phyloP scores from a whole-genome alignment of 306 rosid species.

The Alnus glutinosa region DNA sequence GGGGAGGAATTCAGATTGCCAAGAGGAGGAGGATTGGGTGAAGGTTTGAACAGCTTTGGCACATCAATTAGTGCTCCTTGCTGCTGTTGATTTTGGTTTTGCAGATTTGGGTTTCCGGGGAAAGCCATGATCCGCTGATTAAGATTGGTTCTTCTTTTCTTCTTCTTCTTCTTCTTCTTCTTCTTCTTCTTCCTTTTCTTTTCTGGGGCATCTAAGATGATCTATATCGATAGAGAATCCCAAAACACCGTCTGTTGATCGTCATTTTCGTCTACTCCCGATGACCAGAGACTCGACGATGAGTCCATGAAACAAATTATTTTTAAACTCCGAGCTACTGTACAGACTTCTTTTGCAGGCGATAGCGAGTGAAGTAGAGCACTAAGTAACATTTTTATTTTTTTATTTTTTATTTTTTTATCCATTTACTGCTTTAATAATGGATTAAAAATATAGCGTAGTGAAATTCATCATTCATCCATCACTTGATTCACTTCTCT shows the following conservation, averaged over 20 bases:
- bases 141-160: not conserved
- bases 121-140: slow-evolving; percentile 43
- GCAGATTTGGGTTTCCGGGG: slow-evolving; percentile 48
- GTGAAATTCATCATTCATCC: not conserved
- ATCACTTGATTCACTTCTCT: not conserved
- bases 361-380: no score
- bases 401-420: no score
- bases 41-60: slow-evolving; percentile 51
- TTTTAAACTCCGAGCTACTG: no score
- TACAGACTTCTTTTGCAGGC: no score
- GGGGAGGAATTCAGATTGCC: slow-evolving; percentile 50
- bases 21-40: slow-evolving; percentile 30
- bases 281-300: not conserved
- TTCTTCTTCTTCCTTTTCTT: not conserved
- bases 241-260: not conserved
- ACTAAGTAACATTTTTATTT: no score
- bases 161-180: not conserved
- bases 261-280: not conserved
- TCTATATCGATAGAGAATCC: not conserved
- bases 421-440: no score
- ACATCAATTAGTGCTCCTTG: slow-evolving; percentile 46
- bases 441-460: not conserved
- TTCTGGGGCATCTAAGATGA: not conserved
- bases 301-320: no score
- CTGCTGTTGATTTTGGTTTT: slow-evolving; percentile 25